Base-by-base conservation (phyloP, 1,284 basidiomycete species). In the Ganoderma multipileum region DNA sequence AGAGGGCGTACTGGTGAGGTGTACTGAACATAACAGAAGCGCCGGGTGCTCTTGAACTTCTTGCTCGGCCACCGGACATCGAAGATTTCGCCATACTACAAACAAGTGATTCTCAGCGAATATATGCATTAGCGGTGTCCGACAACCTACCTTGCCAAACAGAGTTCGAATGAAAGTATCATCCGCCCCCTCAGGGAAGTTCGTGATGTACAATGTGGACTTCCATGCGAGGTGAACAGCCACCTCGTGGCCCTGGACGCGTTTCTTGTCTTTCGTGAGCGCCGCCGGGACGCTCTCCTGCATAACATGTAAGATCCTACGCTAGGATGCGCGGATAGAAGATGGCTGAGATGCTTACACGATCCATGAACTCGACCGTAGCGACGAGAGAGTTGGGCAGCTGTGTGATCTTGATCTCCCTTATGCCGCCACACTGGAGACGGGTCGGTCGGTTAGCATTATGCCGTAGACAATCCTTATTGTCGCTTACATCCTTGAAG, bases 51-150 rank as follows among this genome's bases (percentile, higher is more conserved):
- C 79, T 95, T 96, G 83, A 95, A 97, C 78, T 97, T 97, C 78
- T 97, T 97, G 81, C 96, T 98, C 7, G 98, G 98, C 98, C 97
- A 99, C 23, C 98, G 92, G 16, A 97, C 94, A 72, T 98, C 96
- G 69, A 99, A 95, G 63, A 99, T 88, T 6, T 86, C 87, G 1
- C 98, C 98, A 80, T 93, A 97, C 92, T 96, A 72, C 0, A 47
- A 30, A 39, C 30, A 72, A n/a, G 20, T 11, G 18, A 47, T 3
- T 58, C 47, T 42, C 38, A 18, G 33, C 67, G 23, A 6, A 18
- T 50, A 6, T 30, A 44, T 57, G 52, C 28, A 11, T 71, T 68
- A 28, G 16, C 8, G 33, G 0, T 30, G 28, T 12, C 12, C 5
- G 6, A 20, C 18, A 0, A 61, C 76, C 78, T 68, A 96, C 96